phyloP scores from a whole-genome alignment of 805 yeast species.

The Babjeviella inositovora region DNA sequence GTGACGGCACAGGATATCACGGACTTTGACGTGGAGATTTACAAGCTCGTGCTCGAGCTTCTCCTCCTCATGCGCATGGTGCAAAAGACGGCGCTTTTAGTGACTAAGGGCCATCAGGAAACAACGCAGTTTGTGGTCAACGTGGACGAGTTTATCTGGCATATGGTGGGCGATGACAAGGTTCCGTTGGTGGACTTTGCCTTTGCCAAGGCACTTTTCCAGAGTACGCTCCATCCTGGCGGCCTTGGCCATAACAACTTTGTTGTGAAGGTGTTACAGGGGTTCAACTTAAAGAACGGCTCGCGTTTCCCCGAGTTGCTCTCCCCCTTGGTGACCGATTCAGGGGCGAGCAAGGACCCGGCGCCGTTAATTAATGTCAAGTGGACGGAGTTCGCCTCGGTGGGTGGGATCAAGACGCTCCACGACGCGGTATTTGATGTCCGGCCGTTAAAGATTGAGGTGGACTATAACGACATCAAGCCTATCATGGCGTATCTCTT shows the following conservation, averaged over 20 bases:
- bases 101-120: constrained; percentile 10
- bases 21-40: too few relatives aligned
- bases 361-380: constrained; percentile 18
- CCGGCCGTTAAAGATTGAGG: constrained; percentile 37
- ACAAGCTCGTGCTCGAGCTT: too few relatives aligned
- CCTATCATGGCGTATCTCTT: too few relatives aligned
- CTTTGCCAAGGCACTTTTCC: constrained; percentile 12
- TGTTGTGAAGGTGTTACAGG: constrained; percentile 18
- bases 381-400: constrained; percentile 43
- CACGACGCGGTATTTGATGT: constrained; percentile 28
- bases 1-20: too few relatives aligned
- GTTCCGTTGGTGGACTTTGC: constrained; percentile 51
- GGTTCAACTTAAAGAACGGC: constrained; percentile 17
- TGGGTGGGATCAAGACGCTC: constrained; percentile 50
- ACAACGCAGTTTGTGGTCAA: too few relatives aligned
- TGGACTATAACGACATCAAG: constrained; percentile 43
- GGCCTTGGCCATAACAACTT: constrained; percentile 18
- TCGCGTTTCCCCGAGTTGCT: constrained; percentile 20
- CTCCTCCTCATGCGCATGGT: too few relatives aligned
- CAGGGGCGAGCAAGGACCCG: constrained; percentile 1
- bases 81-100: too few relatives aligned
- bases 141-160: constrained; percentile 59
- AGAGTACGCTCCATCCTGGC: constrained; percentile 14
- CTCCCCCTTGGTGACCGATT: constrained; percentile 9
- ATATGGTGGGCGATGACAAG: constrained; percentile 43